Conservation (phyloP, 2,329 filamentous ascomycete species). For the Colletotrichum incanum region DNA sequence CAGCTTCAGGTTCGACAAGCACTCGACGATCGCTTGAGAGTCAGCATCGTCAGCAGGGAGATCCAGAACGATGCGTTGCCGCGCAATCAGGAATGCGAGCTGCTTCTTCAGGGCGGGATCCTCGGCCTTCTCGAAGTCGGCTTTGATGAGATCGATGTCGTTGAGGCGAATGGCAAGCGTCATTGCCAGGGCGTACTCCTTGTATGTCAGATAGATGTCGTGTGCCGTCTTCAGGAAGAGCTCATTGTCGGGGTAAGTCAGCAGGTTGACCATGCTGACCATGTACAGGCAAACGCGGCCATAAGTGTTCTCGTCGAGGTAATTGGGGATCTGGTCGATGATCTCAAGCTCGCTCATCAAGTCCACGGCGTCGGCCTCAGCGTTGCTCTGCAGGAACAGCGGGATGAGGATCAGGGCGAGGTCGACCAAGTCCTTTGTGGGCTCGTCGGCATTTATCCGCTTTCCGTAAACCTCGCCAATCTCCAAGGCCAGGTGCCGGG, state of each 20-base stretch:
- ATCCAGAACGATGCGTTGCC: conserved; percentile 90
- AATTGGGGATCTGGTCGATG: conserved; percentile 90
- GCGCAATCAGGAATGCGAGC: conserved; percentile 91
- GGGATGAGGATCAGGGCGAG: conserved; percentile 89
- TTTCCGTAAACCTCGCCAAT: conserved; percentile 96
- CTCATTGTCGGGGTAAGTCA: conserved; percentile 98
- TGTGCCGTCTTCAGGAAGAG: conserved; percentile 94
- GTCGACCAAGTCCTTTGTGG: conserved; percentile 86
- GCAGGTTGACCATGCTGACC: conserved; percentile 97
- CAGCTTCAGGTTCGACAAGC: conserved; percentile 88
- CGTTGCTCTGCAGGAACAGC: conserved; percentile 96
- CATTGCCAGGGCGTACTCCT: conserved; percentile 94
- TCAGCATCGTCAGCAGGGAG: conserved; percentile 76
- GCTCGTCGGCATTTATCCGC: conserved; percentile 87
- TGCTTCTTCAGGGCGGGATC: conserved; percentile 92
- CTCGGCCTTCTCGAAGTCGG: conserved; percentile 84
- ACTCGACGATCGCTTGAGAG: conserved; percentile 83
- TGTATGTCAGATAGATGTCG: conserved; percentile 93
- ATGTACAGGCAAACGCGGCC: conserved; percentile 96
- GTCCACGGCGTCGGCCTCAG: conserved; percentile 97
- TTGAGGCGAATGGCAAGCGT: conserved; percentile 95
- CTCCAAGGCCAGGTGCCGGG: conserved; percentile 93
- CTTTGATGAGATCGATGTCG: conserved; percentile 85
- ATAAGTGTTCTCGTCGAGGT: conserved; percentile 95
- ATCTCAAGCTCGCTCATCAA: conserved; percentile 98